These are phyloP conservation scores for Diatrype stigma DNA, from an alignment of 2,329 filamentous ascomycete species.

Conservation along the genomic window DNA sequence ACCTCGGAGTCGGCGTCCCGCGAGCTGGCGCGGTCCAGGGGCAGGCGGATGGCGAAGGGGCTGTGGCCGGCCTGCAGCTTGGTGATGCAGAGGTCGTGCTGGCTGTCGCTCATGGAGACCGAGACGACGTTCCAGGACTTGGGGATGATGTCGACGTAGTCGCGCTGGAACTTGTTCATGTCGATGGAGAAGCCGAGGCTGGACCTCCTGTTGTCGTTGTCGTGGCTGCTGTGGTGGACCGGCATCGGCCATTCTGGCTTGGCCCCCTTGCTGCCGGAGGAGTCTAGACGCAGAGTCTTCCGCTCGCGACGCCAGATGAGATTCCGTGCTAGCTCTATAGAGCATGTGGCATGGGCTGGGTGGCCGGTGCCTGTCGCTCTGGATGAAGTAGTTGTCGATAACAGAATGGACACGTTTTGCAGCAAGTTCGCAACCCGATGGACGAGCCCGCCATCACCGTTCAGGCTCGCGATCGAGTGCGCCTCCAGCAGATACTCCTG, in stretches of 20 bases:
- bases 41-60: constrained; percentile 83
- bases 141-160: constrained; percentile 84
- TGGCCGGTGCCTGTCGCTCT: constrained; percentile 43
- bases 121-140: constrained; percentile 81
- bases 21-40: constrained; percentile 75
- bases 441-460: constrained; percentile 55
- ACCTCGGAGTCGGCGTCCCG: constrained; percentile 73
- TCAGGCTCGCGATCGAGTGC: constrained; percentile 51
- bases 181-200: constrained; percentile 48
- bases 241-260: constrained; percentile 33
- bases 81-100: constrained; percentile 83
- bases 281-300: constrained; percentile 45
- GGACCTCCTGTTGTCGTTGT: constrained; percentile 29
- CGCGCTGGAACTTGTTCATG: constrained; percentile 64
- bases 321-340: constrained; percentile 66
- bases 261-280: constrained; percentile 29
- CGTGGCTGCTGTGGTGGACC: constrained; percentile 18
- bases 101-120: constrained; percentile 74
- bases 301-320: constrained; percentile 63
- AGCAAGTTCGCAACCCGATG: constrained; percentile 60
- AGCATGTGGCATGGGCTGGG: constrained; percentile 57
- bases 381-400: constrained; percentile 55
- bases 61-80: constrained; percentile 70
- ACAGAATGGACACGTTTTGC: constrained; percentile 60
- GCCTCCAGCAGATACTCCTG: constrained; percentile 63